Evolutionary conservation across 169 alveolate species (phyloP), one percentile per base, ranked within the genome.

Genomic region (Plasmodium gaboni): DNA sequence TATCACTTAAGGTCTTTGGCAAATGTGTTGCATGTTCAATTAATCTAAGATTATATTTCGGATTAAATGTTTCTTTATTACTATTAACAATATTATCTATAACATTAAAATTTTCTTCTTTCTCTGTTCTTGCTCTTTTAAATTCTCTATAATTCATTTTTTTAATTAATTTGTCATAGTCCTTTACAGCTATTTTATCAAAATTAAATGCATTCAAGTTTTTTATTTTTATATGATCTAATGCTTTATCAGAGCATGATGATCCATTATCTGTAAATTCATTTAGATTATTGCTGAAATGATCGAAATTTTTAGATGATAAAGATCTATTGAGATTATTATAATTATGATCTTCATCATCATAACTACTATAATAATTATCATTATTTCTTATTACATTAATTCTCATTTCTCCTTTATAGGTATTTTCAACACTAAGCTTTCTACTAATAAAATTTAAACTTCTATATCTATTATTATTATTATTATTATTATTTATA

Each of bases 1-100:
- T 70, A 32, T 83, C 91, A 57, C 91, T 83, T 26, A 83, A 69
- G 0, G 91, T 83, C 68, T 83, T 83, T 1, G 91, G 91, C 1
- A 83, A 38, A 83, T 83, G 69, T 7, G 91, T 83, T 2, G 95
- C 93, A 70, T 91, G 94, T 69, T 93, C 96, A 42, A 93, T 87
- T 53, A 93, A 68, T 38, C 93, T 71, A 44, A 93, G 70, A 74
- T 93, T 88, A 74, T 78, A 65, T 64, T 87, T 93, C 0, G 96
- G 96, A 76, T 93, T 59, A 61, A 70, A 70, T 0, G 65, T 71
- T 64, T 86, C 92, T 61, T 57, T 83, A n/a, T 70, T 46, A 46
- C 63, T 70, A 60, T 71, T 76, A 46, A 86, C 87, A 24, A 86
- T 70, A 24, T 67, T 86, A 13, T 86, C 87, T n/a, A 86, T 86